Percentiles rank a stretch among this genome's conserved stretches.
Conservation (phyloP, 2,329 filamentous ascomycete genomes). For the Xylaria hypoxylon region DNA sequence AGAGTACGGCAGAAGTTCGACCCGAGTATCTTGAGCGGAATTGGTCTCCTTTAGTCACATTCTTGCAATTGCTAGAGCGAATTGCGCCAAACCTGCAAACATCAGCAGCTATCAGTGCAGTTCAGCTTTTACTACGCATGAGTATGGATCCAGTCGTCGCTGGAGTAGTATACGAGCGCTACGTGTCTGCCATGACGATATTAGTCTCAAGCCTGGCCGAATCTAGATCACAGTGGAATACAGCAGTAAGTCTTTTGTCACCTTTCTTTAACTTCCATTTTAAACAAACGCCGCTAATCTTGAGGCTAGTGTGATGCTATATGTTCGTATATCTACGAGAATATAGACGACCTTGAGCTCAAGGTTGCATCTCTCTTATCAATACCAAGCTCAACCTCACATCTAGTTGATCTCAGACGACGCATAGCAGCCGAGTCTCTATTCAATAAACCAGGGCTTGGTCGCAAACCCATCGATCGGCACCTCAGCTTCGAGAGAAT, state of each 20-base stretch:
- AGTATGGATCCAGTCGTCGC: slow-evolving; percentile 64
- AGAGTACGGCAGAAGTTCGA: slow-evolving; percentile 45
- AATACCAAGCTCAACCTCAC: slow-evolving; percentile 65
- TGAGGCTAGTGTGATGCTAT: slow-evolving; percentile 61
- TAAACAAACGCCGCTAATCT: slow-evolving; percentile 13
- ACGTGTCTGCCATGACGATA: slow-evolving; percentile 54
- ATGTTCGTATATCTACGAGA: slow-evolving; percentile 59
- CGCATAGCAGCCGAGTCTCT: slow-evolving; percentile 74
- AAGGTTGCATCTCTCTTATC: slow-evolving; percentile 68
- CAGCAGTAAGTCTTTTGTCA: slow-evolving; percentile 55
- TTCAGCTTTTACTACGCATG: slow-evolving; percentile 65
- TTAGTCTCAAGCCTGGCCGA: slow-evolving; percentile 58
- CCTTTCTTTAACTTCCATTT: neutral
- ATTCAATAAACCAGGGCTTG: slow-evolving; percentile 62
- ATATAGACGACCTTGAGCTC: slow-evolving; percentile 62
- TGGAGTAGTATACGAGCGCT: slow-evolving; percentile 44
- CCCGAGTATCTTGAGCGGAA: slow-evolving; percentile 54
- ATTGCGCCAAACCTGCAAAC: slow-evolving; percentile 54
- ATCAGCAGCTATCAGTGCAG: slow-evolving; percentile 54
- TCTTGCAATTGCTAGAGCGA: slow-evolving; percentile 57
- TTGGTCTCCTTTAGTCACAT: slow-evolving; percentile 59
- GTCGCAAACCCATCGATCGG: slow-evolving; percentile 56
- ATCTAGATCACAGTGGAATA: slow-evolving; percentile 53
- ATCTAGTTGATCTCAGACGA: slow-evolving; percentile 70
- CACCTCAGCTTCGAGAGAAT: slow-evolving; percentile 58